phyloP scores from a whole-genome alignment of 352 stramenopile genomes.

The Phytophthora sp. region DNA sequence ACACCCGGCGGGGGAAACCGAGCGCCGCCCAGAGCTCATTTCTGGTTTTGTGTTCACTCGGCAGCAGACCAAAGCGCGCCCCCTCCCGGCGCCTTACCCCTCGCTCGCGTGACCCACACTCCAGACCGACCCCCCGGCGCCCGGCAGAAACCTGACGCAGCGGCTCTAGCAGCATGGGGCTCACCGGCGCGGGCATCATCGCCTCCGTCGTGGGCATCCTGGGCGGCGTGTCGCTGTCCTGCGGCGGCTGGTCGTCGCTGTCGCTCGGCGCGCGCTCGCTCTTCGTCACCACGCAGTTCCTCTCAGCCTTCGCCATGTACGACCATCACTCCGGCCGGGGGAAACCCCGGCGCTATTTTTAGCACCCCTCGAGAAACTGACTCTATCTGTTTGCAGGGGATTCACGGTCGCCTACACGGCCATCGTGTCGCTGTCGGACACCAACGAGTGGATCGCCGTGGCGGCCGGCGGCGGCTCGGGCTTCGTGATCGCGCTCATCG shows the following conservation, averaged over 20 bases:
- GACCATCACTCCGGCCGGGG: conserved; percentile 27
- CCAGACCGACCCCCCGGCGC: not conserved
- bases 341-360: conserved; percentile 7
- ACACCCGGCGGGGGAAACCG: conserved; percentile 10
- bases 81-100: conserved; percentile 17
- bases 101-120: not conserved
- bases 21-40: conserved; percentile 38
- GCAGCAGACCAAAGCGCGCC: conserved; percentile 39
- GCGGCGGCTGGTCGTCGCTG: conserved; percentile 85
- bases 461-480: conserved; percentile 67
- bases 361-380: not conserved
- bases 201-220: conserved; percentile 80
- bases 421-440: conserved; percentile 62
- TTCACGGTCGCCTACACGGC: conserved; percentile 75
- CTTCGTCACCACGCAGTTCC: conserved; percentile 82
- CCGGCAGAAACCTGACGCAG: conserved; percentile 7
- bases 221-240: conserved; percentile 84
- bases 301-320: conserved; percentile 87
- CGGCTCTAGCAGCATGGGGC: conserved; percentile 47
- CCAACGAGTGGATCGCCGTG: conserved; percentile 81
- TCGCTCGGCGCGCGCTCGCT: conserved; percentile 85
- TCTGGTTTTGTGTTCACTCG: conserved; percentile 63
- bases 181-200: conserved; percentile 67
- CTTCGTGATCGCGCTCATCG: conserved; percentile 62
- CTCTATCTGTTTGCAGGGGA: conserved; percentile 44